Evolutionary conservation across 257 asterid species (phyloP).

Genomic region (Ligustrum vulgare): DNA sequence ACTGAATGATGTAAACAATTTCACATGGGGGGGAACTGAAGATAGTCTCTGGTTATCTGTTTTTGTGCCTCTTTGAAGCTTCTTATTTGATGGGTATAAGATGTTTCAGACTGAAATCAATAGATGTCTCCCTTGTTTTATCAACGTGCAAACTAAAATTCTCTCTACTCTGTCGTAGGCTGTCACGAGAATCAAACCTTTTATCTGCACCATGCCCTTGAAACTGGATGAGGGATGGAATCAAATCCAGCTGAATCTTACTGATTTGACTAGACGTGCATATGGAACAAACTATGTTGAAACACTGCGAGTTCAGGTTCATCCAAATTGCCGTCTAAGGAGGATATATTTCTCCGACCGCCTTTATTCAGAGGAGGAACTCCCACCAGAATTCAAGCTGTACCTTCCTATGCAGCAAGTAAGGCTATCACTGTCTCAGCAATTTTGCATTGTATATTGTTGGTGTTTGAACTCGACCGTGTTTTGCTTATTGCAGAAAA

Average conservation of each 20-base stretch:
- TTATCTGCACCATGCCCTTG: conserved; percentile 93
- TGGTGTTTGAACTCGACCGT: conserved; percentile 17
- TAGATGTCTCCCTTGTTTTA: neutral
- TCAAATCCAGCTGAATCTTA: conserved; percentile 84
- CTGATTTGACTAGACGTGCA: conserved; percentile 85
- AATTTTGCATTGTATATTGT: neutral
- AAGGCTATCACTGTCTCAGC: neutral
- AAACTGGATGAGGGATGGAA: conserved; percentile 96
- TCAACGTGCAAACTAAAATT: neutral
- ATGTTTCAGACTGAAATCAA: neutral
- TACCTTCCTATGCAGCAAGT: conserved; percentile 99
- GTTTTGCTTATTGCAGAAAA: conserved; percentile 38
- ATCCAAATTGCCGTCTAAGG: conserved; percentile 85
- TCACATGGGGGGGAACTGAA: neutral
- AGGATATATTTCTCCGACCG: conserved; percentile 94
- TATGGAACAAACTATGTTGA: conserved; percentile 95
- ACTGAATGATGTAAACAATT: neutral
- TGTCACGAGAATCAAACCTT: conserved; percentile 87
- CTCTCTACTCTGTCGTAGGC: conserved; percentile 46
- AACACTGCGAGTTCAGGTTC: conserved; percentile 91
- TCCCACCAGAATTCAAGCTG: conserved; percentile 94
- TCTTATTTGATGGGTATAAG: neutral
- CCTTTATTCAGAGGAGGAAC: conserved; percentile 92
- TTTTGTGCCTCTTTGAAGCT: neutral
- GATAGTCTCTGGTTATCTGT: neutral